These are phyloP conservation scores for Penicillium herquei DNA, from an alignment of 495 filamentous ascomycete genomes.

Conservation along the genomic window DNA sequence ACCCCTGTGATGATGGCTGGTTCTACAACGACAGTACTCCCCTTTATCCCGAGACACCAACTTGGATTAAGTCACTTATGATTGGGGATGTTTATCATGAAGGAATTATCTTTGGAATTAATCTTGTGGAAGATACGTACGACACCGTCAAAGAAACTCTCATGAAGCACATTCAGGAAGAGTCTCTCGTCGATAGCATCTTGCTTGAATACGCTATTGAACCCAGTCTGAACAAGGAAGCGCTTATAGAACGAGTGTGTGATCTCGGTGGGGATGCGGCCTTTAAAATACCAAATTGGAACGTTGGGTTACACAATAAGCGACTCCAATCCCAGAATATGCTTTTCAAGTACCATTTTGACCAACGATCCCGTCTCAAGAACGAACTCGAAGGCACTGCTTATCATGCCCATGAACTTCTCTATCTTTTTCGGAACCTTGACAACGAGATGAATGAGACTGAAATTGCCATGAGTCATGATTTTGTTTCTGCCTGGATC, in stretches of 20 bases:
- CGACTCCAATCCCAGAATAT: neutral
- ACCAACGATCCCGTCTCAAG: conserved; percentile 27
- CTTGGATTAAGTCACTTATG: conserved; percentile 29
- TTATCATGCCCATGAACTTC: conserved; percentile 32
- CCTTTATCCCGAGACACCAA: conserved; percentile 19
- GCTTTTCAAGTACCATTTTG: conserved; percentile 33
- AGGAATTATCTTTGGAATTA: conserved; percentile 32
- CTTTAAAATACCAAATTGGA: conserved; percentile 34
- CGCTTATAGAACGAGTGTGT: too few relatives aligned
- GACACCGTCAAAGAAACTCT: conserved; percentile 12
- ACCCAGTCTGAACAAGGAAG: too few relatives aligned
- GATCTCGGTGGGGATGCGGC: too few relatives aligned
- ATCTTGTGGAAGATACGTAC: conserved; percentile 22
- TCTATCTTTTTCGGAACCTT: conserved; percentile 31
- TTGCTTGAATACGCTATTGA: too few relatives aligned
- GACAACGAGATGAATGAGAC: conserved; percentile 20
- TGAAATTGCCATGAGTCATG: conserved; percentile 19
- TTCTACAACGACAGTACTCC: conserved; percentile 20
- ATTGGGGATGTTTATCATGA: conserved; percentile 34
- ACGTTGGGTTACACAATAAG: conserved; percentile 3
- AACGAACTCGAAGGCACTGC: conserved; percentile 29
- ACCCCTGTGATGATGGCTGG: conserved; percentile 31
- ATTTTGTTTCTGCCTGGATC: conserved; percentile 30
- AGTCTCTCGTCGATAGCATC: conserved; percentile 30
- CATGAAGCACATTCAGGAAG: conserved; percentile 19